Base-by-base conservation (phyloP, 225 moss, liverwort and hornwort genomes). In the Asterella californica region DNA sequence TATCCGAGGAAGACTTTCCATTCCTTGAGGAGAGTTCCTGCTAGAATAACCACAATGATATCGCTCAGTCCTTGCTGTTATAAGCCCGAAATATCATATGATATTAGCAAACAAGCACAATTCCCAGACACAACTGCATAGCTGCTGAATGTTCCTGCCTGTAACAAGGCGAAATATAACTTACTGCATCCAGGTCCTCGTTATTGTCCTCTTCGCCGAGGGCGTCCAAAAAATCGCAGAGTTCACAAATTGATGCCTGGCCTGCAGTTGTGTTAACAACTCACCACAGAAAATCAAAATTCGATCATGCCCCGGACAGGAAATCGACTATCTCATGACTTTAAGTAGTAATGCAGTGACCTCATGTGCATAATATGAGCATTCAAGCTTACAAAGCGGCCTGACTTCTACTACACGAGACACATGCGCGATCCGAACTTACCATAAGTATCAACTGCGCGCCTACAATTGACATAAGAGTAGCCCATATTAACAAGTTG, bases 401-500 rank as follows among this genome's bases (percentile, higher is more conserved):
- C 64, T 30, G 30, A 64, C 19, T 10, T 6, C 19, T 17, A 33
- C 29, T 29, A 64, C 2, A 9, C 64, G 27, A 70, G 8, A 21
- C 42, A 42, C 42, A 42, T 3, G 42, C 42, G 7, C 42, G 42
- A 42, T 2, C n/a, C 42, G 8, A 2, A 65, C 33, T 45, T 78
- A 78, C 77, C 77, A 21, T 78, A 78, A 0, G 62, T 63, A 24
- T 78, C 77, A 49, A 78, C 45, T 65, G 77, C 77, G 8, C 77
- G 77, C 27, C 77, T 45, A 33, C 77, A 78, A 21, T 78, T 37
- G 29, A 64, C 77, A 30, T 64, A 78, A 15, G 46, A 30, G 48
- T 78, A 78, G 12, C 77, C 77, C 77, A 78, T 78, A 33, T n/a
- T 47, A 45, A 78, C 45, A 65, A 78, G 77, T 14, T 78, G 77